Evolutionary conservation across 2,329 filamentous ascomycete species (phyloP).

Genomic region (Alternaria longipes): DNA sequence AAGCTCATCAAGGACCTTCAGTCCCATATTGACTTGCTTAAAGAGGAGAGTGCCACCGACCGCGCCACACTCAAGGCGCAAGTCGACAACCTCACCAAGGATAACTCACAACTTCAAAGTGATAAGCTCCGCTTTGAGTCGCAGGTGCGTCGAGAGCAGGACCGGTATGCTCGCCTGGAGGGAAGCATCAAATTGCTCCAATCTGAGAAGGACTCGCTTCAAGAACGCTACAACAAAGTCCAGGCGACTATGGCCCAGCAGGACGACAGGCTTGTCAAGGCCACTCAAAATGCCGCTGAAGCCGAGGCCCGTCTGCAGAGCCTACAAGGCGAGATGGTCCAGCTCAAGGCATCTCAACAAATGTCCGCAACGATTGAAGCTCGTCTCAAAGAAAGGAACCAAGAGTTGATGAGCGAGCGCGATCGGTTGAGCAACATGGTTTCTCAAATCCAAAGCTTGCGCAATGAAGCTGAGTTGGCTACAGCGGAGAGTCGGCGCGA

Average conservation of each 20-base stretch:
- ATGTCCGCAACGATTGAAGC: constrained; percentile 94
- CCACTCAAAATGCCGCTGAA: constrained; percentile 92
- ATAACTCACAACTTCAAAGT: constrained; percentile 82
- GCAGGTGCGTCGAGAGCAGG: constrained; percentile 80
- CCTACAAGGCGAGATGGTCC: constrained; percentile 87
- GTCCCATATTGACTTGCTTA: constrained; percentile 86
- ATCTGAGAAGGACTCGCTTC: constrained; percentile 83
- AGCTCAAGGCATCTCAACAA: constrained; percentile 93
- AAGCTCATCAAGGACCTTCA: constrained; percentile 88
- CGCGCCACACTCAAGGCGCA: constrained; percentile 85
- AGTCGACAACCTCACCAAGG: constrained; percentile 79
- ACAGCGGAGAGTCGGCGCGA: constrained; percentile 85
- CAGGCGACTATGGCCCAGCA: constrained; percentile 88
- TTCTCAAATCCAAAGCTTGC: constrained; percentile 83
- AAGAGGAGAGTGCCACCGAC: constrained; percentile 84
- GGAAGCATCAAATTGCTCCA: constrained; percentile 86
- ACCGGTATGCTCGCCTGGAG: constrained; percentile 89
- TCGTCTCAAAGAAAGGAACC: constrained; percentile 87
- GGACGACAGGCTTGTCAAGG: constrained; percentile 88
- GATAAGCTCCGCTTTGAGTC: constrained; percentile 83
- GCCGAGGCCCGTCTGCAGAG: constrained; percentile 83
- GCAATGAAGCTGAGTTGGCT: constrained; percentile 88
- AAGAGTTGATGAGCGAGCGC: constrained; percentile 83
- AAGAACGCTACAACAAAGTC: constrained; percentile 79
- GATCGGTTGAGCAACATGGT: constrained; percentile 83